phyloP scores from a whole-genome alignment of 2,329 filamentous ascomycete species.

The Orbilia brochopaga region DNA sequence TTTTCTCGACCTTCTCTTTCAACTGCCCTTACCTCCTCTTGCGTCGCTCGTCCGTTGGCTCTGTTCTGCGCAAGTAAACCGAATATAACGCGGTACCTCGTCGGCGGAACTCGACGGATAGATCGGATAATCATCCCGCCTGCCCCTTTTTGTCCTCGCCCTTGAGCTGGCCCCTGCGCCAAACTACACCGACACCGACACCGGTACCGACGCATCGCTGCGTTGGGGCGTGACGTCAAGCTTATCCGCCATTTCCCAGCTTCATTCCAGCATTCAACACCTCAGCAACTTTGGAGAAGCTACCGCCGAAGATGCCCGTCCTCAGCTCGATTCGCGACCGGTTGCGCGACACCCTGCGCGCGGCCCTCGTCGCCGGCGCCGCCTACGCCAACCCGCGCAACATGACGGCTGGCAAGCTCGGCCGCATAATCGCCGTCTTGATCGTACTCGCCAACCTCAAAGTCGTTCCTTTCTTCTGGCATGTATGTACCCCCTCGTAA shows the following conservation, averaged over 20 bases:
- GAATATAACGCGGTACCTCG: no score
- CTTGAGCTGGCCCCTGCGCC: constrained; percentile 21
- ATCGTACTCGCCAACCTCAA: constrained; percentile 73
- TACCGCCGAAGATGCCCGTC: constrained; percentile 13
- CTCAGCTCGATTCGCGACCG: constrained; percentile 27
- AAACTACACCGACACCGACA: not conserved
- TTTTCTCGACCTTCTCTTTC: not conserved
- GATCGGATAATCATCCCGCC: constrained; percentile 12
- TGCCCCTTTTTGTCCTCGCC: constrained; percentile 21
- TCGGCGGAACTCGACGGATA: not conserved
- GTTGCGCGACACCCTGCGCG: constrained; percentile 24
- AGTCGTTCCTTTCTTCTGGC: constrained; percentile 76
- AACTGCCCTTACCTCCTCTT: constrained; percentile 14
- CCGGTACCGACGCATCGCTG: not conserved
- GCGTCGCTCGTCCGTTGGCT: not conserved
- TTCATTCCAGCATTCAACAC: not conserved
- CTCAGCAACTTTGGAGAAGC: not conserved
- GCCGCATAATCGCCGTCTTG: constrained; percentile 57
- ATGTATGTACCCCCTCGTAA: constrained; percentile 62
- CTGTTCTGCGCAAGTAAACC: no score
- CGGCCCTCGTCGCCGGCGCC: constrained; percentile 26
- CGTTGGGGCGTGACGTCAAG: constrained; percentile 7
- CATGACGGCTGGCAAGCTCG: constrained; percentile 38
- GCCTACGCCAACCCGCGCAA: constrained; percentile 36
- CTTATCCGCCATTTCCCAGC: no score